These are phyloP conservation scores for Kazachstania psychrophila DNA, from an alignment of 805 yeast genomes.

Conservation along the genomic window DNA sequence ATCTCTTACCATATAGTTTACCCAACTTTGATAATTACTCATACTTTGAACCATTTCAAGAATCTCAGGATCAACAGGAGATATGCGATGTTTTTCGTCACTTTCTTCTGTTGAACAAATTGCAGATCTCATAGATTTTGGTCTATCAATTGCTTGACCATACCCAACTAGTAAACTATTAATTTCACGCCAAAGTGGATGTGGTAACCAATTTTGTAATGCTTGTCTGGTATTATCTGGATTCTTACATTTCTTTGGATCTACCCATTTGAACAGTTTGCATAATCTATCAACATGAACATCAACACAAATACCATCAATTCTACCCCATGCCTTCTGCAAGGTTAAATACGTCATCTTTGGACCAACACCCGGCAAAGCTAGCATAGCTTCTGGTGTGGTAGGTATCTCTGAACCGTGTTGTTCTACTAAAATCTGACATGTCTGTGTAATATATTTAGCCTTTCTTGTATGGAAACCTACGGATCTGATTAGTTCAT, in stretches of 20 bases:
- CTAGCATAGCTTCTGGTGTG: slow-evolving; percentile 51
- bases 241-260: slow-evolving; percentile 35
- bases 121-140: slow-evolving; percentile 38
- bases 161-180: slow-evolving; percentile 86
- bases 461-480: slow-evolving; percentile 86
- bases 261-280: slow-evolving; percentile 74
- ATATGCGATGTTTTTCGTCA: no score
- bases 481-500: slow-evolving; percentile 60
- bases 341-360: slow-evolving; percentile 82
- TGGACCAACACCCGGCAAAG: slow-evolving; percentile 90
- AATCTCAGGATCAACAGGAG: slow-evolving; percentile 2
- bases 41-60: slow-evolving; percentile 7
- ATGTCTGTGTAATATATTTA: slow-evolving; percentile 51
- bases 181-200: slow-evolving; percentile 68
- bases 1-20: slow-evolving; percentile 5
- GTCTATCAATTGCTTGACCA: slow-evolving; percentile 81
- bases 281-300: slow-evolving; percentile 80
- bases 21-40: slow-evolving; percentile 10
- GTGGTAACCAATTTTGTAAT: slow-evolving; percentile 67
- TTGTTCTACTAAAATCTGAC: slow-evolving; percentile 40
- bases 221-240: slow-evolving; percentile 70
- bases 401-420: slow-evolving; percentile 65
- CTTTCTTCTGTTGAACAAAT: slow-evolving; percentile 2
- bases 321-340: slow-evolving; percentile 70
- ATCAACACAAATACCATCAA: slow-evolving; percentile 89